phyloP scores from a whole-genome alignment of 148 eudicot species.

The Chenopodium quinoa region DNA sequence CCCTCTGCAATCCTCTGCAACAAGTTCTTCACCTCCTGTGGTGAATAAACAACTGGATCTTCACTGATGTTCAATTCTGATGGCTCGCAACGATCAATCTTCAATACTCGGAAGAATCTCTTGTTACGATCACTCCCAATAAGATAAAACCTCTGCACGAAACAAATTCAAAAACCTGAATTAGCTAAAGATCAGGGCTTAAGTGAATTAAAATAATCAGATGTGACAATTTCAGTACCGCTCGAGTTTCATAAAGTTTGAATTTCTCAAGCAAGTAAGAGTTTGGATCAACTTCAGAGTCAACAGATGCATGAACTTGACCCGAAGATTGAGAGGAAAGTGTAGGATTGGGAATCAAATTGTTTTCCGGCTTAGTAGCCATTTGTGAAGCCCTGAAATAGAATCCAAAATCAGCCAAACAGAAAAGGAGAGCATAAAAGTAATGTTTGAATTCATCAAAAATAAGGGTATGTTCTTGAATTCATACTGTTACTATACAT shows the following conservation, averaged over 20 bases:
- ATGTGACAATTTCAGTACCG: slow-evolving; percentile 35
- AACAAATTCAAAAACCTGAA: background rate
- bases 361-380: slow-evolving; percentile 48
- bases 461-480: too few species aligned
- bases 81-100: slow-evolving; percentile 87
- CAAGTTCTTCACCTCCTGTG: slow-evolving; percentile 80
- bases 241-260: slow-evolving; percentile 92
- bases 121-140: slow-evolving; percentile 90
- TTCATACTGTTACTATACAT: too few species aligned
- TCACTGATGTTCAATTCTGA: slow-evolving; percentile 85
- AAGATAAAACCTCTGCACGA: slow-evolving; percentile 69
- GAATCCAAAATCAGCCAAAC: background rate
- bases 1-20: slow-evolving; percentile 91
- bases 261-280: slow-evolving; percentile 85
- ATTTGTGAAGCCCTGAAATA: slow-evolving; percentile 25
- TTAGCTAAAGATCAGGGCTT: background rate
- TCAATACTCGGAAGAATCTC: slow-evolving; percentile 72
- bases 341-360: slow-evolving; percentile 36
- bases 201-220: background rate
- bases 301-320: slow-evolving; percentile 45
- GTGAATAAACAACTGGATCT: slow-evolving; percentile 91
- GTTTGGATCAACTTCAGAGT: slow-evolving; percentile 58
- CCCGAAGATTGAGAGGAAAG: slow-evolving; percentile 34
- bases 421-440: background rate
- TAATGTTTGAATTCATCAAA: background rate